phyloP scores from a whole-genome alignment of 106 monocot species.

The Agapanthus africanus region DNA sequence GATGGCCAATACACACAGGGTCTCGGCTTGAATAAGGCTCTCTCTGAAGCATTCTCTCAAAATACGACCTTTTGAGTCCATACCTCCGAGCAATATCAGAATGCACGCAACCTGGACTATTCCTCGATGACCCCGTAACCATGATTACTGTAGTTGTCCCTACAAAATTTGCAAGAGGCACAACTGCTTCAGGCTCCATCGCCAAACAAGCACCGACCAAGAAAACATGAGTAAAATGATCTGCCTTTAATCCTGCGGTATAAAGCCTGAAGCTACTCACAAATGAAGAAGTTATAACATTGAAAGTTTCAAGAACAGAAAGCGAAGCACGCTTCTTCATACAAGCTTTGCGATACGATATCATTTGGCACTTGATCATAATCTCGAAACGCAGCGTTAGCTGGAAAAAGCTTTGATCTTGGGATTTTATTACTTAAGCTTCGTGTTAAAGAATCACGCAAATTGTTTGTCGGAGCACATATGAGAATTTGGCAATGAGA shows the following conservation, averaged over 20 bases:
- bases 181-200: conserved; percentile 7
- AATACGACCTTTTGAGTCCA: conserved; percentile 13
- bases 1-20: neutral
- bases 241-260: conserved; percentile 17
- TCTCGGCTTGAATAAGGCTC: conserved; percentile 2
- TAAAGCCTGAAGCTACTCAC: conserved; percentile 32
- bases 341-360: conserved; percentile 13
- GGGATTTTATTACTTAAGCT: conserved; percentile 7
- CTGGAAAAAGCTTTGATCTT: conserved; percentile 17
- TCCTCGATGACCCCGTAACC: neutral
- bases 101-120: neutral
- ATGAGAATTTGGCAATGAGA: conserved; percentile 18
- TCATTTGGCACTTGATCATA: conserved; percentile 18
- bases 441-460: conserved; percentile 20
- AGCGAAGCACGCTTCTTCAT: conserved; percentile 24
- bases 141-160: neutral
- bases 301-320: conserved; percentile 12
- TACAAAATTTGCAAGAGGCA: conserved; percentile 8
- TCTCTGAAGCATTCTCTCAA: neutral
- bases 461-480: conserved; percentile 27
- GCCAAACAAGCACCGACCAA: conserved; percentile 8
- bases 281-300: conserved; percentile 26
- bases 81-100: conserved; percentile 9
- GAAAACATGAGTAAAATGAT: conserved; percentile 26
- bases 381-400: conserved; percentile 40